These are phyloP conservation scores for Hypseocharis bilobata DNA, from an alignment of 441 rosid genomes.

Conservation along the genomic window DNA sequence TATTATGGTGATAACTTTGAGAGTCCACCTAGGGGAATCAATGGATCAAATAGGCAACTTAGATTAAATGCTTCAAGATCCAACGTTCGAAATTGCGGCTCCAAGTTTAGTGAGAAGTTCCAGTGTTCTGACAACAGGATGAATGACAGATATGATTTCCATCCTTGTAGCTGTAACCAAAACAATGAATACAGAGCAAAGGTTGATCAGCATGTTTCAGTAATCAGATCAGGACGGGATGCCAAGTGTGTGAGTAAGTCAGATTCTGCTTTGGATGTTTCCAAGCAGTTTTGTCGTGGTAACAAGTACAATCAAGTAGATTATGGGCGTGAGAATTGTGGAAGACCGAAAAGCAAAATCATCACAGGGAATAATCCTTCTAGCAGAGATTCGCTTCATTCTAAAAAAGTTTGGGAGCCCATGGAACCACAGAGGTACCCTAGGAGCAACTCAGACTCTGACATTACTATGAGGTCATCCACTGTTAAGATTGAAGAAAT, in stretches of 20 bases:
- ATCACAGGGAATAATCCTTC: slow-evolving; percentile 28
- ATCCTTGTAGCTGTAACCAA: slow-evolving; percentile 61
- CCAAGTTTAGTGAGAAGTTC: slow-evolving; percentile 50
- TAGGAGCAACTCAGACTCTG: slow-evolving; percentile 50
- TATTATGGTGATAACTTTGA: slow-evolving; percentile 46
- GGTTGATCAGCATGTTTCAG: slow-evolving; percentile 42
- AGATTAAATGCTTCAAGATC: slow-evolving; percentile 44
- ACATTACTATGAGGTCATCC: slow-evolving; percentile 41
- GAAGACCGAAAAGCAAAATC: slow-evolving; percentile 50
- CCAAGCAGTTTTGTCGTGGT: slow-evolving; percentile 50
- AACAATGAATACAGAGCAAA: slow-evolving; percentile 51
- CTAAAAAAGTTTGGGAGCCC: slow-evolving; percentile 69
- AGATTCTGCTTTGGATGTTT: slow-evolving; percentile 41
- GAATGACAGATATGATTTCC: slow-evolving; percentile 48
- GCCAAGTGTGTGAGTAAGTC: slow-evolving; percentile 41
- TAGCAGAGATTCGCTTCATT: slow-evolving; percentile 32
- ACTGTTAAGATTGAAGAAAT: slow-evolving; percentile 33
- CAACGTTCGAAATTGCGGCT: slow-evolving; percentile 39
- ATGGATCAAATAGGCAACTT: slow-evolving; percentile 42
- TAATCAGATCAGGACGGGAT: slow-evolving; percentile 40
- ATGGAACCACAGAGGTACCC: slow-evolving; percentile 49
- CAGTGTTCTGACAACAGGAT: slow-evolving; percentile 39
- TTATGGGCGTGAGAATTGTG: slow-evolving; percentile 39
- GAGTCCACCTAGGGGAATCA: slow-evolving; percentile 43
- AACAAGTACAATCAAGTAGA: slow-evolving; percentile 50